A percentile compares a stretch with the other conserved stretches of the same genome.
Evolutionary conservation across 306 rosid species (phyloP).

Genomic region (Styphnolobium japonicum): DNA sequence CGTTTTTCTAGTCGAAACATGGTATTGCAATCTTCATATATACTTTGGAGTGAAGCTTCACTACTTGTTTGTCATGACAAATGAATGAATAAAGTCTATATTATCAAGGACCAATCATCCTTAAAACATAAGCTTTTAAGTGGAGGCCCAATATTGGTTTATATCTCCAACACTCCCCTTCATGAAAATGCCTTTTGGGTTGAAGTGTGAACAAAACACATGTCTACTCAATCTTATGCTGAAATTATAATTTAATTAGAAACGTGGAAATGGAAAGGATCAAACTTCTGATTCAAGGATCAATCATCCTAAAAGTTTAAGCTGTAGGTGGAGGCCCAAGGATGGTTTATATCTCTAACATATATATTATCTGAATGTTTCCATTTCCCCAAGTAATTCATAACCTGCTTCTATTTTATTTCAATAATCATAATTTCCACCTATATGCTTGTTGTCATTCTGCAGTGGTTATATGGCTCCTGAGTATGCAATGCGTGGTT

Average conservation of each 20-base stretch:
- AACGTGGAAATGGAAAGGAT: neutral
- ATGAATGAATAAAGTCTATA: neutral
- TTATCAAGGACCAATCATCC: neutral
- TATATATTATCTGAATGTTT: neutral
- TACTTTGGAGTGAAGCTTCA: slow-evolving; percentile 1
- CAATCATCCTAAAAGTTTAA: neutral
- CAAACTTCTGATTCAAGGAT: neutral
- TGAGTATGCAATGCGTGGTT: slow-evolving; percentile 94
- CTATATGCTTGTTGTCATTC: neutral
- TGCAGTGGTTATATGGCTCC: slow-evolving; percentile 99
- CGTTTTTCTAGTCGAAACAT: neutral
- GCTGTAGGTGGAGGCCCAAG: neutral
- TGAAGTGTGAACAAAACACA: neutral
- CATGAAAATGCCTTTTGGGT: neutral
- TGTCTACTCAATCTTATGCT: neutral
- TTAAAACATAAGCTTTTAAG: too few species aligned
- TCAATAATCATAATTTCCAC: neutral
- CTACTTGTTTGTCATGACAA: neutral
- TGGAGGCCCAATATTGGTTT: too few species aligned
- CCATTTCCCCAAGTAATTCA: neutral
- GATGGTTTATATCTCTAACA: neutral
- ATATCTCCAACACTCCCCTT: neutral
- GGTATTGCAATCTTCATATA: neutral
- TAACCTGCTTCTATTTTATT: neutral
- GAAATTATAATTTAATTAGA: neutral